Percentiles rank a stretch among this genome's conserved stretches.
Evolutionary conservation across 31 red algal genomes (phyloP).

Genomic region (Bonnemaisonia californica): DNA sequence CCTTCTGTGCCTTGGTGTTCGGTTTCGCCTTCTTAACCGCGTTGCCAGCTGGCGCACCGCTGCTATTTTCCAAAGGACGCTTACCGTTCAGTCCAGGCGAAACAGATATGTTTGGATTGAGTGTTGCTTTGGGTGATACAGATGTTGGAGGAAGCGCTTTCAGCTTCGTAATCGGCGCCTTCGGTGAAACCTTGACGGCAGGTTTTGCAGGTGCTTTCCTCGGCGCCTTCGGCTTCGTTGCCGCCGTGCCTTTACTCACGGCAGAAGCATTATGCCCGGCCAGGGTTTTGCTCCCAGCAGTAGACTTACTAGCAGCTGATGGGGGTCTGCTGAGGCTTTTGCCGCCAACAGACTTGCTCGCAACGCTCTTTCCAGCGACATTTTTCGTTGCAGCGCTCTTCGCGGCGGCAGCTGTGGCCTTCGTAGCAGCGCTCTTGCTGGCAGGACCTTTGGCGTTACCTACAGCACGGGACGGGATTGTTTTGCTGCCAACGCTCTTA

Average conservation of each 20-base stretch:
- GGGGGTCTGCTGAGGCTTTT: slow-evolving; percentile 5
- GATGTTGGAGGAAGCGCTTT: not conserved
- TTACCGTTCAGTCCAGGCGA: not conserved
- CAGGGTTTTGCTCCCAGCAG: not conserved
- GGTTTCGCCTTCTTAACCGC: not conserved
- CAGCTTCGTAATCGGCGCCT: not conserved
- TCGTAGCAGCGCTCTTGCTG: slow-evolving; percentile 6
- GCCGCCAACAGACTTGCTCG: slow-evolving; percentile 20
- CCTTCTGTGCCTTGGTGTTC: not conserved
- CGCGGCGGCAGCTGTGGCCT: not conserved
- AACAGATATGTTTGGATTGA: not conserved
- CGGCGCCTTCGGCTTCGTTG: not conserved
- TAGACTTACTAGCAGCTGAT: not conserved
- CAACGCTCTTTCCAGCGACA: slow-evolving; percentile 20
- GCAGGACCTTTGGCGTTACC: not conserved
- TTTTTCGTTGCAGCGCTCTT: not conserved
- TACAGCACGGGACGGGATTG: not conserved
- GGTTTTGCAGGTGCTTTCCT: not conserved
- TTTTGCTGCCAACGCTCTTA: slow-evolving; percentile 10
- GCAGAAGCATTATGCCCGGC: slow-evolving; percentile 6
- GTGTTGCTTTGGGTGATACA: not conserved
- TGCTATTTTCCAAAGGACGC: not conserved
- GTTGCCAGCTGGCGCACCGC: not conserved
- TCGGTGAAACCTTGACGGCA: slow-evolving; percentile 16
- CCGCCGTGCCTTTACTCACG: not conserved